Evolutionary conservation across 441 rosid genomes (phyloP).

Genomic region (Pelargonium myrrhifolium): DNA sequence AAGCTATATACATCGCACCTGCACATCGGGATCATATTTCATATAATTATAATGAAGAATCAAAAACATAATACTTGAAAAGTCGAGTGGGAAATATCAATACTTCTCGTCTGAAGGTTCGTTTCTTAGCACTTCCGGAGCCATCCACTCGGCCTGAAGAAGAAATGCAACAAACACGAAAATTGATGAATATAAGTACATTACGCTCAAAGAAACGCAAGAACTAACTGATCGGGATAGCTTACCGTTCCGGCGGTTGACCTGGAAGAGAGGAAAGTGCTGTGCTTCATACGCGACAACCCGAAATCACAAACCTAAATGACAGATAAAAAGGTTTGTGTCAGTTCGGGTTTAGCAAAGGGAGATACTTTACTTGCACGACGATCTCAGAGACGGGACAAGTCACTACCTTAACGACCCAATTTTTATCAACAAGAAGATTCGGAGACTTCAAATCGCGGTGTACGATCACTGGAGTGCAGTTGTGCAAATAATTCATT

Average conservation of each 20-base stretch:
- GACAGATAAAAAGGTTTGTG: no score
- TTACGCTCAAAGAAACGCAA: slow-evolving; percentile 1
- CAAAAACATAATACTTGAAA: slow-evolving; percentile 5
- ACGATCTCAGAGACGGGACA: slow-evolving; percentile 10
- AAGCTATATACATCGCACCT: slow-evolving; percentile 95
- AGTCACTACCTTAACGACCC: slow-evolving; percentile 78
- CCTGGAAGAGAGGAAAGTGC: slow-evolving; percentile 57
- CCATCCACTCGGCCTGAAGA: slow-evolving; percentile 99
- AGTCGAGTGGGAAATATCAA: slow-evolving; percentile 12
- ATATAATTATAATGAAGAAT: not conserved
- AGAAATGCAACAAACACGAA: slow-evolving; percentile 51
- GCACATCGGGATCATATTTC: slow-evolving; percentile 18
- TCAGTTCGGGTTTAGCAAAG: no score
- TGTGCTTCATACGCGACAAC: slow-evolving; percentile 86
- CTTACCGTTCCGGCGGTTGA: no score
- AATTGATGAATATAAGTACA: slow-evolving; percentile 35
- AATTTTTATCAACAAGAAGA: slow-evolving; percentile 91
- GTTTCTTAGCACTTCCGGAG: slow-evolving; percentile 95
- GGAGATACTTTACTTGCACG: not conserved
- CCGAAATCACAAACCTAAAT: slow-evolving; percentile 83
- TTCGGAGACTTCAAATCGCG: slow-evolving; percentile 95
- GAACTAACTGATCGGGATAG: no score
- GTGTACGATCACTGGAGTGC: slow-evolving; percentile 78
- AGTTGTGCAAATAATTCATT: slow-evolving; percentile 92
- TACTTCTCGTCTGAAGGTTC: slow-evolving; percentile 98